Evolutionary conservation across 768 basidiomycete species (phyloP).

Genomic region (Lactarius hatsudake): DNA sequence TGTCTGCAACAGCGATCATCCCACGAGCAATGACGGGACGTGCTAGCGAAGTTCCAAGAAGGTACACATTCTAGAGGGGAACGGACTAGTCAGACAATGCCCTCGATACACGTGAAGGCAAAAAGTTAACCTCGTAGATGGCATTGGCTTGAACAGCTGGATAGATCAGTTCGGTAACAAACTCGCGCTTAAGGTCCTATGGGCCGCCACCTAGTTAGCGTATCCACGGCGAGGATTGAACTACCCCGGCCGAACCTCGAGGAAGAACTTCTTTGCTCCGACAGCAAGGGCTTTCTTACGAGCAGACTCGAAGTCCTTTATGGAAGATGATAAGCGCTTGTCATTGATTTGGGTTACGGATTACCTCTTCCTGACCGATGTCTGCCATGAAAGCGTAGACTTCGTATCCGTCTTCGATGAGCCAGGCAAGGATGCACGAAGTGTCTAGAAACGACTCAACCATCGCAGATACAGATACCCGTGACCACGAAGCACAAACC

Average conservation of each 20-base stretch:
- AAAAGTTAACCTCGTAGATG: slow-evolving; percentile 82
- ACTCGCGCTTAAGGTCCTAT: slow-evolving; percentile 92
- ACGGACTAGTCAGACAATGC: not conserved
- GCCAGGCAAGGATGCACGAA: slow-evolving; percentile 98
- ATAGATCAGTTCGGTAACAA: slow-evolving; percentile 94
- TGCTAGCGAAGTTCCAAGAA: slow-evolving; percentile 95
- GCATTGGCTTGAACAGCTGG: slow-evolving; percentile 98
- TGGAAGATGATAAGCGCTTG: slow-evolving; percentile 19
- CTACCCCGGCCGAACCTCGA: slow-evolving; percentile 51
- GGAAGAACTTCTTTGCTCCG: slow-evolving; percentile 95
- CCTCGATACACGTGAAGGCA: not conserved
- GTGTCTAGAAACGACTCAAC: slow-evolving; percentile 60
- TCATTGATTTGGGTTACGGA: slow-evolving; percentile 16
- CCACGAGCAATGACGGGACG: slow-evolving; percentile 98
- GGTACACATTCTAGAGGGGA: slow-evolving; percentile 76
- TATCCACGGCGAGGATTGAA: not conserved
- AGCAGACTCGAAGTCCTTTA: slow-evolving; percentile 90
- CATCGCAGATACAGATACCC: not conserved
- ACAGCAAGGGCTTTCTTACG: slow-evolving; percentile 84
- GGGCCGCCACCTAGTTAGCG: not conserved
- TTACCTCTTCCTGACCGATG: slow-evolving; percentile 86
- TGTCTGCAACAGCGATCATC: slow-evolving; percentile 91
- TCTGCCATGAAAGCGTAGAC: slow-evolving; percentile 97
- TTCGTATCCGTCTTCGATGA: slow-evolving; percentile 97
- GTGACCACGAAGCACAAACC: slow-evolving; percentile 52